Evolutionary conservation across 2,329 filamentous ascomycete species (phyloP).

Genomic region (Aureobasidium melanogenum): DNA sequence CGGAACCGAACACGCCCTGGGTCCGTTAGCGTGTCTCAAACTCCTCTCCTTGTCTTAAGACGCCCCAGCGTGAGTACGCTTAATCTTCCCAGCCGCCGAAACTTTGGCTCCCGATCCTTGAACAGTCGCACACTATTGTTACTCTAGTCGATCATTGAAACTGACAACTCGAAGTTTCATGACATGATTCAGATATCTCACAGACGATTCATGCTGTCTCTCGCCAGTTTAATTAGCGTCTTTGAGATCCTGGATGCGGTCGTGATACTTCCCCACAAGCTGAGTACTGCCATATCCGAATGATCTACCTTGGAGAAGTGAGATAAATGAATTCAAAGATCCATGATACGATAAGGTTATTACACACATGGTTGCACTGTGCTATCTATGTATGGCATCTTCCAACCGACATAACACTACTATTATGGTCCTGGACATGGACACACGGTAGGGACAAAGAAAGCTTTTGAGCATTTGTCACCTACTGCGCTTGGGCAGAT

Average conservation of each 20-base stretch:
- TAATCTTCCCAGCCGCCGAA: not conserved
- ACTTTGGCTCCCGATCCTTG: not conserved
- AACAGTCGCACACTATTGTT: not conserved
- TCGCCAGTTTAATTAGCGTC: not conserved
- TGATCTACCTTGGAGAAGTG: not conserved
- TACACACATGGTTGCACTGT: not conserved
- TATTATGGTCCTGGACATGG: not conserved
- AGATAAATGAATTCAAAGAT: not conserved
- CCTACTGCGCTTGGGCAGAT: not conserved
- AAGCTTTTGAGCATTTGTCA: not conserved
- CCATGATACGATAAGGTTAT: not conserved
- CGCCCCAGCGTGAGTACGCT: not conserved
- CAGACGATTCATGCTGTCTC: not conserved
- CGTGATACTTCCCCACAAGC: not conserved
- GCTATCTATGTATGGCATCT: not conserved
- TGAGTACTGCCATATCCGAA: not conserved
- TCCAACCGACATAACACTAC: not conserved
- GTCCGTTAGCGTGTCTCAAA: not conserved
- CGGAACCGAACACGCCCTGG: too few species aligned
- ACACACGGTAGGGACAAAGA: not conserved
- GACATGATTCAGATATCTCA: not conserved
- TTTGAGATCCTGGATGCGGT: not conserved
- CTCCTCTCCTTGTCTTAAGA: too few species aligned
- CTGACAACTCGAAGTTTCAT: not conserved
- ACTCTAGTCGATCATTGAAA: not conserved